Conservation (phyloP, 352 stramenopile species). For the Pythium myriotylum region DNA sequence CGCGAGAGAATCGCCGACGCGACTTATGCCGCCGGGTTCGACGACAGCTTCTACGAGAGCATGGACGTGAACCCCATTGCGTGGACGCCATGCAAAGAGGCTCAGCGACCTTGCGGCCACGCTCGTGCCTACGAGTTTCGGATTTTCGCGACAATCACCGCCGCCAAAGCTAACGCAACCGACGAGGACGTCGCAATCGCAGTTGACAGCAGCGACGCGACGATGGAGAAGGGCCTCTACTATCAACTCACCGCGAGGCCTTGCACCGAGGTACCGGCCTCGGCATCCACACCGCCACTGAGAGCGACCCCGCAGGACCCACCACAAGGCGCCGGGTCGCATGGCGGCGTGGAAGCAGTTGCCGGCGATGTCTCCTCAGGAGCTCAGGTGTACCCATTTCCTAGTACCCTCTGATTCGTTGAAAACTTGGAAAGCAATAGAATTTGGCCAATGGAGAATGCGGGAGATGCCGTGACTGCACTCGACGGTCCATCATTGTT, state of each 20-base stretch:
- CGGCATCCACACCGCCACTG: not conserved
- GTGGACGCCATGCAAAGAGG: constrained; percentile 30
- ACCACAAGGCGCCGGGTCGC: no score
- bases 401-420: no score
- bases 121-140: constrained; percentile 30
- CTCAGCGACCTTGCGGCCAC: not conserved
- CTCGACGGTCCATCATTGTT: no score
- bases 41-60: constrained; percentile 32
- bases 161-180: constrained; percentile 14
- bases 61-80: constrained; percentile 26
- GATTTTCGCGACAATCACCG: constrained; percentile 30
- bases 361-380: no score
- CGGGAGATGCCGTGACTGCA: no score
- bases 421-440: no score
- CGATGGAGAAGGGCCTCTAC: constrained; percentile 30
- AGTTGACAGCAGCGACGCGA: constrained; percentile 35
- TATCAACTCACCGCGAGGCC: constrained; percentile 31
- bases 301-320: not conserved
- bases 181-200: constrained; percentile 36
- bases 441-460: no score
- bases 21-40: constrained; percentile 22
- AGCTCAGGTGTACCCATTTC: no score
- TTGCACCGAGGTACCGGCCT: constrained; percentile 1
- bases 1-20: constrained; percentile 13
- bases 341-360: no score